phyloP scores from a whole-genome alignment of 108 stramenopile species.

The Fistulifera solaris region DNA sequence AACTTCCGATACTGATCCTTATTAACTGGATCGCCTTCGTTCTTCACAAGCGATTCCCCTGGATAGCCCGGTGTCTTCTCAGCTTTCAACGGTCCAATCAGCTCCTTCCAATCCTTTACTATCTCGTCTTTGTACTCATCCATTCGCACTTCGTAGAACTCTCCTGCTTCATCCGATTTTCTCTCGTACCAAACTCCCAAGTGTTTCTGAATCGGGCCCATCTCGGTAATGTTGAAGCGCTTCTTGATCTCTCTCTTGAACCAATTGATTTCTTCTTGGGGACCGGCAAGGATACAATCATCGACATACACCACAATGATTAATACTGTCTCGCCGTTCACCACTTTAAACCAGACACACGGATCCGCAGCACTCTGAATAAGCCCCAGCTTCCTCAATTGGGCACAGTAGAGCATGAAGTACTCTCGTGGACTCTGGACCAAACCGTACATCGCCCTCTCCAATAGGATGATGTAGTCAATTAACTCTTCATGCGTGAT shows the following conservation, averaged over 20 bases:
- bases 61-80: slow-evolving; percentile 16
- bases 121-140: slow-evolving; percentile 4
- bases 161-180: background rate
- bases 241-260: slow-evolving; percentile 11
- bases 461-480: slow-evolving; percentile 2
- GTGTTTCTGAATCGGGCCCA: slow-evolving; percentile 12
- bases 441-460: slow-evolving; percentile 10
- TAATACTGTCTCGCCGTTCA: background rate
- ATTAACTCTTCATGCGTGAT: slow-evolving; percentile 3
- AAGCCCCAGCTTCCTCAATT: slow-evolving; percentile 1
- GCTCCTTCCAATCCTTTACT: background rate
- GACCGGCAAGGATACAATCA: slow-evolving; percentile 10
- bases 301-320: slow-evolving; percentile 14
- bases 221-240: slow-evolving; percentile 9
- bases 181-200: slow-evolving; percentile 14
- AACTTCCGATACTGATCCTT: slow-evolving; percentile 4
- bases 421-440: slow-evolving; percentile 4
- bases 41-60: slow-evolving; percentile 8
- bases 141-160: background rate
- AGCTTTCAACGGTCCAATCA: background rate
- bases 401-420: background rate
- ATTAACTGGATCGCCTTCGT: slow-evolving; percentile 1
- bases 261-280: slow-evolving; percentile 2
- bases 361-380: slow-evolving; percentile 1
- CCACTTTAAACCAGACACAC: background rate